Evolutionary conservation across 1,139 yeast genomes (phyloP).

Genomic region (Yamadazyma spencermartinsiae): DNA sequence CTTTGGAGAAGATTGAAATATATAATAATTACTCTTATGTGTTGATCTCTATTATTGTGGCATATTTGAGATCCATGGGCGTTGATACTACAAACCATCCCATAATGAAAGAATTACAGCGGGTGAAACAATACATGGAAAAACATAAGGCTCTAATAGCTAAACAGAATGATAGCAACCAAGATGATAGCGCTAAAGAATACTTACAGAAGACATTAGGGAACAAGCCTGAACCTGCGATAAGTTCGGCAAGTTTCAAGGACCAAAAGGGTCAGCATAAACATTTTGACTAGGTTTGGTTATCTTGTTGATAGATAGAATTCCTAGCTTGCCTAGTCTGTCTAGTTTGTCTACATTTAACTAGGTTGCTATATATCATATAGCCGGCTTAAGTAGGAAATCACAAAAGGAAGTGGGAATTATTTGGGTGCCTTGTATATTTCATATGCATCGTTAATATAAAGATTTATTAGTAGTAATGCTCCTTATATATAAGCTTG

Average conservation of each 20-base stretch:
- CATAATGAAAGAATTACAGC: constrained; percentile 65
- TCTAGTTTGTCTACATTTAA: constrained; percentile 1
- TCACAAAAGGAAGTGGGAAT: no score
- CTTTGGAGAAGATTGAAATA: constrained; percentile 36
- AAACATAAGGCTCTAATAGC: constrained; percentile 50
- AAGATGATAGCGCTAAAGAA: constrained; percentile 29
- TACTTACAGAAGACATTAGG: constrained; percentile 49
- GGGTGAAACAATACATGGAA: constrained; percentile 71
- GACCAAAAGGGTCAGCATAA: constrained; percentile 51
- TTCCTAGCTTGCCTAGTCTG: no score
- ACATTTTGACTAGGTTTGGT: constrained; percentile 44
- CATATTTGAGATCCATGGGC: constrained; percentile 64
- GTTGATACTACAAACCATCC: constrained; percentile 58
- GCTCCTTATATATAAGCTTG: no score
- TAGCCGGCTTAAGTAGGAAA: no score
- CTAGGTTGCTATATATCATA: constrained; percentile 4
- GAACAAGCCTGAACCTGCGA: constrained; percentile 50
- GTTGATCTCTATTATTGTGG: constrained; percentile 46
- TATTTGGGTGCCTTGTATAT: no score
- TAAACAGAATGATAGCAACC: constrained; percentile 17
- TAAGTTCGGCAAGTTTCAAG: constrained; percentile 55
- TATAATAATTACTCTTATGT: constrained; percentile 47
- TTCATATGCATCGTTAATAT: constrained; percentile 14
- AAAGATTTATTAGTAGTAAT: constrained; percentile 34
- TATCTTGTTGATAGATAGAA: no score